Percentiles rank a stretch among this genome's conserved stretches.
phyloP scores from a whole-genome alignment of 495 filamentous ascomycete species.

The Aspergillus carlsbadensis region DNA sequence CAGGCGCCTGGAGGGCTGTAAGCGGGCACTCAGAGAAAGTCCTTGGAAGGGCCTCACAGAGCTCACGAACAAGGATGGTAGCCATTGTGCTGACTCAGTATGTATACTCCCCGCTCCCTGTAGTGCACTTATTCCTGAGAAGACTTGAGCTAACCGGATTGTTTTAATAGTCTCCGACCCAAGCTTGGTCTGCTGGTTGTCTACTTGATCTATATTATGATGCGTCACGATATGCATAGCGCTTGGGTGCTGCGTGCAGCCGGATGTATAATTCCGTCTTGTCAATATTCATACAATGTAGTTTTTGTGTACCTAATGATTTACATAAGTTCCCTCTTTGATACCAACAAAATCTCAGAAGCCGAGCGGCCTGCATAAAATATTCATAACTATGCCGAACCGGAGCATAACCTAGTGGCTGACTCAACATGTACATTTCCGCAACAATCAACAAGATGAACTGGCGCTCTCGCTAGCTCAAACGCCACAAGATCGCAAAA shows the following conservation, averaged over 20 bases:
- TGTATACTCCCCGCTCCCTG: constrained; percentile 32
- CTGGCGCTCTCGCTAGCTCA: background rate
- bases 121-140: background rate
- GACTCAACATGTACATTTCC: background rate
- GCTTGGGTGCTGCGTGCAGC: background rate
- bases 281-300: background rate
- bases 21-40: constrained; percentile 69
- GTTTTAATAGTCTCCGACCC: constrained; percentile 70
- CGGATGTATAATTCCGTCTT: background rate
- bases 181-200: constrained; percentile 93
- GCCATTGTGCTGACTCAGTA: constrained; percentile 83
- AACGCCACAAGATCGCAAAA: background rate
- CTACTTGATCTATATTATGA: constrained; percentile 95
- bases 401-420: background rate
- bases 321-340: too few species aligned
- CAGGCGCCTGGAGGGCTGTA: constrained; percentile 74
- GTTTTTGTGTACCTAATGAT: background rate
- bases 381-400: background rate
- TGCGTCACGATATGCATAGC: constrained; percentile 49
- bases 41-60: constrained; percentile 93
- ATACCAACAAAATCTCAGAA: too few species aligned
- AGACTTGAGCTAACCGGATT: constrained; percentile 14
- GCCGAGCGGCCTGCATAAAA: too few species aligned
- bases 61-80: constrained; percentile 85
- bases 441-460: background rate